phyloP scores from a whole-genome alignment of 768 basidiomycete genomes.

The Termitomyces sp. region DNA sequence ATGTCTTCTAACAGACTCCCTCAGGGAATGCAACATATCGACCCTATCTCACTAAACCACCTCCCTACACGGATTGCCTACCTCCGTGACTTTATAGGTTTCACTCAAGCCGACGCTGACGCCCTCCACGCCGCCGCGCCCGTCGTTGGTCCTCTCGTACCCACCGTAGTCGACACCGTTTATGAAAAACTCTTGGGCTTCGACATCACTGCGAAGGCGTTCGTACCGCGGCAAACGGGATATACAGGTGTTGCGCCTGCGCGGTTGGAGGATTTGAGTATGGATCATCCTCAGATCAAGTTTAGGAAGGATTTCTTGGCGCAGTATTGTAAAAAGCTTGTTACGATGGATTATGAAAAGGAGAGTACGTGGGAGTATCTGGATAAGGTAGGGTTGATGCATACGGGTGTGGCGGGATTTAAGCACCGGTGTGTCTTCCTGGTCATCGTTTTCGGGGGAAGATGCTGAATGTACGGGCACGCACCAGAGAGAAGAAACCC shows the following conservation, averaged over 20 bases:
- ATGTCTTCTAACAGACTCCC: neutral
- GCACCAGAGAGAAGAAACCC: conserved; percentile 21
- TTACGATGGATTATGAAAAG: conserved; percentile 42
- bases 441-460: neutral
- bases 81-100: conserved; percentile 42
- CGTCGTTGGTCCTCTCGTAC: conserved; percentile 39
- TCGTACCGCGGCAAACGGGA: conserved; percentile 35
- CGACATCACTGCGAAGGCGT: conserved; percentile 37
- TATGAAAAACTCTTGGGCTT: conserved; percentile 44
- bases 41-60: conserved; percentile 23
- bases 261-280: conserved; percentile 33
- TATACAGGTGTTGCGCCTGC: conserved; percentile 36
- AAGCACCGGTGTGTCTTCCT: conserved; percentile 31
- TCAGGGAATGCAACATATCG: conserved; percentile 22
- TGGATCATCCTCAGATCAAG: conserved; percentile 42
- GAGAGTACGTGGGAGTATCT: conserved; percentile 42
- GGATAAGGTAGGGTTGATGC: conserved; percentile 48
- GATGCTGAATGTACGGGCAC: neutral
- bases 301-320: conserved; percentile 40
- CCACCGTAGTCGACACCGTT: conserved; percentile 39
- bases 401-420: conserved; percentile 42
- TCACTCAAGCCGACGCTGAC: conserved; percentile 37
- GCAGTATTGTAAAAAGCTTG: conserved; percentile 30
- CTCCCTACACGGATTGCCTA: conserved; percentile 39
- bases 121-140: conserved; percentile 37